Evolutionary conservation across 1,284 basidiomycete species (phyloP).

Genomic region (Austroboletus sp.): DNA sequence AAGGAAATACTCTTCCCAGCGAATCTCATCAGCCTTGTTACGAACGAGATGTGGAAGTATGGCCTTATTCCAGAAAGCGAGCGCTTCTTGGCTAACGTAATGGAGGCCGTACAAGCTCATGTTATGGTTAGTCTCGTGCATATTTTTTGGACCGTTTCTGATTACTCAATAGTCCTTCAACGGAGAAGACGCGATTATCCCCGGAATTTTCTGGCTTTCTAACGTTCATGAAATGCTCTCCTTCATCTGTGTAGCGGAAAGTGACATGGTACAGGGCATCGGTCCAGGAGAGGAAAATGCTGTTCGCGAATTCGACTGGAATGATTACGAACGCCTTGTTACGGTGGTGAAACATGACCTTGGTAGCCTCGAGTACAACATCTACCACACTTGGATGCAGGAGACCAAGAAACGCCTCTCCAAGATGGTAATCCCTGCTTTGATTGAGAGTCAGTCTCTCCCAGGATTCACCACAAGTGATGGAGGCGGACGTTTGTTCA

Average conservation of each 20-base stretch:
- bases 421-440: slow-evolving; percentile 97
- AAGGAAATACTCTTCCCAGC: slow-evolving; percentile 99
- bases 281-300: slow-evolving; percentile 91
- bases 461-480: slow-evolving; percentile 97
- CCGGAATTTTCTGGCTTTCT: slow-evolving; percentile 98
- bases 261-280: slow-evolving; percentile 96
- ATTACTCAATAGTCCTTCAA: slow-evolving; percentile 62
- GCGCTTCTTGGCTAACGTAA: slow-evolving; percentile 95
- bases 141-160: slow-evolving; percentile 5
- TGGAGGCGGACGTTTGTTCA: slow-evolving; percentile 87
- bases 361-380: slow-evolving; percentile 98
- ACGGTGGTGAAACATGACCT: slow-evolving; percentile 98
- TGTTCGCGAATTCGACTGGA: slow-evolving; percentile 92
- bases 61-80: slow-evolving; percentile 96
- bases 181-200: slow-evolving; percentile 91
- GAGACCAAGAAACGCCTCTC: slow-evolving; percentile 95
- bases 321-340: slow-evolving; percentile 92
- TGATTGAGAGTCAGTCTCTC: slow-evolving; percentile 95
- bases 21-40: slow-evolving; percentile 95
- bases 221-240: slow-evolving; percentile 99
- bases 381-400: slow-evolving; percentile 99
- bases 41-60: slow-evolving; percentile 99
- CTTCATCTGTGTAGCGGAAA: slow-evolving; percentile 97
- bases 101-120: slow-evolving; percentile 96
- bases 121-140: slow-evolving; percentile 76